phyloP scores from a whole-genome alignment of 805 yeast genomes.

The Kluyveromyces lactis region DNA sequence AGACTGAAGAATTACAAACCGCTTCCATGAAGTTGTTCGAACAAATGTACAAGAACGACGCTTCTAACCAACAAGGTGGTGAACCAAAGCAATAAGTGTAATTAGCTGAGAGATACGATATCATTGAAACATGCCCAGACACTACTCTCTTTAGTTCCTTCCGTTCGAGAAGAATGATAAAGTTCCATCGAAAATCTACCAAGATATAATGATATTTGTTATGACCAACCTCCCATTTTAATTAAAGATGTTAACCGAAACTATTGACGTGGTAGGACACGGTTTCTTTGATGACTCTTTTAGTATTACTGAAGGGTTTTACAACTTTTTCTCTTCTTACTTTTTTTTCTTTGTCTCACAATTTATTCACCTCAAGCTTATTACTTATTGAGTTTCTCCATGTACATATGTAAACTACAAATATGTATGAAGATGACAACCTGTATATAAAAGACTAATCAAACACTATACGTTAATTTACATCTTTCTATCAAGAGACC shows the following conservation, averaged over 20 bases:
- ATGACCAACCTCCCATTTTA: background rate
- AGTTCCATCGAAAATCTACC: no score
- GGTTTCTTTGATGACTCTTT: no score
- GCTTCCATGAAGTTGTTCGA: slow-evolving; percentile 71
- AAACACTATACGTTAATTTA: background rate
- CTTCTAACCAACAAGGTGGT: slow-evolving; percentile 13
- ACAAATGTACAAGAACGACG: slow-evolving; percentile 38
- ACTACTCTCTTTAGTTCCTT: background rate
- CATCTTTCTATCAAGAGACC: no score
- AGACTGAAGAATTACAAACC: slow-evolving; percentile 69
- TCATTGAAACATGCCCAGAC: background rate
- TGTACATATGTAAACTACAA: background rate
- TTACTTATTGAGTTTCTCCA: no score
- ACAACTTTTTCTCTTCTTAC: no score
- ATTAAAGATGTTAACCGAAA: no score
- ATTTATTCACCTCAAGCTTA: background rate
- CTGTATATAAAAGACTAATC: slow-evolving; percentile 4
- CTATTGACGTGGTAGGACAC: no score
- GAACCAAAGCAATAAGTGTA: slow-evolving; percentile 16
- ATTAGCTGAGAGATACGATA: no score
- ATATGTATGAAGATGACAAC: slow-evolving; percentile 1
- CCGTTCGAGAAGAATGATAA: background rate
- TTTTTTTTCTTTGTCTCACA: background rate
- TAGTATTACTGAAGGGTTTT: no score
- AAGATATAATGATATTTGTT: background rate